These are phyloP conservation scores for Blakeslea trispora DNA, from an alignment of 371 early-diverging fungal species.

Conservation along the genomic window DNA sequence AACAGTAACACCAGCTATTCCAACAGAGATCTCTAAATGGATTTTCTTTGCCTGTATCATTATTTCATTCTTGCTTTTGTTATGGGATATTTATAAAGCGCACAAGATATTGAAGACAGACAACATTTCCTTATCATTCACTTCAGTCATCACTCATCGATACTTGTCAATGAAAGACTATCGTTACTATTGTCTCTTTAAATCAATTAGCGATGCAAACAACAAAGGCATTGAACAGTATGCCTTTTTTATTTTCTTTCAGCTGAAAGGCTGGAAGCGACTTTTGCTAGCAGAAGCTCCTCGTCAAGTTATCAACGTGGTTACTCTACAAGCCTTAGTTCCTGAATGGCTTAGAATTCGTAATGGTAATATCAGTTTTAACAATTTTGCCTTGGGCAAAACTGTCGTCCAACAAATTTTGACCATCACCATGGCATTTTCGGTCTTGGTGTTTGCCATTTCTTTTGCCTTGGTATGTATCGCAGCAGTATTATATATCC, in stretches of 20 bases:
- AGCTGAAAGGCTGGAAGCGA: constrained; percentile 87
- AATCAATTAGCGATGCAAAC: constrained; percentile 61
- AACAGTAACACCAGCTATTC: constrained; percentile 31
- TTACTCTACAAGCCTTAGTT: constrained; percentile 34
- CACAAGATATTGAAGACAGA: constrained; percentile 57
- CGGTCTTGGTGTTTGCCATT: constrained; percentile 42
- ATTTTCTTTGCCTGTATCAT: constrained; percentile 73
- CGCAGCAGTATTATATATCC: constrained; percentile 78
- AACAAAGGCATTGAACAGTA: constrained; percentile 65
- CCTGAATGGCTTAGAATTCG: constrained; percentile 34
- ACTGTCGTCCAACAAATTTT: constrained; percentile 32
- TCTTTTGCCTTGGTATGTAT: constrained; percentile 58
- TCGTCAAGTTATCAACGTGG: constrained; percentile 70
- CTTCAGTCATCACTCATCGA: constrained; percentile 71
- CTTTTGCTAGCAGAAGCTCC: constrained; percentile 85
- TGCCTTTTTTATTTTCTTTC: constrained; percentile 86
- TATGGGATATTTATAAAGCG: constrained; percentile 78
- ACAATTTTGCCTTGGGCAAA: constrained; percentile 30
- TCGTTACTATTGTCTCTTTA: constrained; percentile 82
- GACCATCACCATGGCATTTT: constrained; percentile 50
- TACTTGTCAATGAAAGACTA: constrained; percentile 63
- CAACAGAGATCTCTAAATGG: constrained; percentile 47
- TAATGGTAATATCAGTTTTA: constrained; percentile 17
- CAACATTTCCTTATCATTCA: constrained; percentile 82
- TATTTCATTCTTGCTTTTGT: constrained; percentile 65